Conservation (phyloP, 805 yeast genomes). For the Starmerella geochares region DNA sequence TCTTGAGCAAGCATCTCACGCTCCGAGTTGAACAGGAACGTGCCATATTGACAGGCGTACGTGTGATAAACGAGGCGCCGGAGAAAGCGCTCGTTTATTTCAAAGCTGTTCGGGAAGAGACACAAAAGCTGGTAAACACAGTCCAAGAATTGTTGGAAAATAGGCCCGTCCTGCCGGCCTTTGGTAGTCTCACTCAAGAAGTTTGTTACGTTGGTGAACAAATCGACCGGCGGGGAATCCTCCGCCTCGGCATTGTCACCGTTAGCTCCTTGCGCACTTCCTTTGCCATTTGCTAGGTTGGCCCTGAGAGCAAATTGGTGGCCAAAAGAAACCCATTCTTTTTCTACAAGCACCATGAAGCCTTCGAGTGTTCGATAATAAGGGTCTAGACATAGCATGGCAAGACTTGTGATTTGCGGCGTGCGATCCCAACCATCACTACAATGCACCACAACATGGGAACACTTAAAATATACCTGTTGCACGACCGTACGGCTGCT, state of each 20-base stretch:
- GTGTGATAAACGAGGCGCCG: slow-evolving; percentile 77
- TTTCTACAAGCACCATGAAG: slow-evolving; percentile 72
- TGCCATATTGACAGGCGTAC: slow-evolving; percentile 91
- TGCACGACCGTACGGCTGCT: slow-evolving; percentile 70
- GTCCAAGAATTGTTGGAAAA: slow-evolving; percentile 89
- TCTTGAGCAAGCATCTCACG: slow-evolving; percentile 43
- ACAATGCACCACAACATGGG: slow-evolving; percentile 82
- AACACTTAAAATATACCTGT: slow-evolving; percentile 70
- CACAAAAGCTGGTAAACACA: slow-evolving; percentile 68
- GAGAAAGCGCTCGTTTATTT: slow-evolving; percentile 79
- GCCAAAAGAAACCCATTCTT: slow-evolving; percentile 94
- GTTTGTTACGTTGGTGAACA: slow-evolving; percentile 41
- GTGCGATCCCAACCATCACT: slow-evolving; percentile 99
- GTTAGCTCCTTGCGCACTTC: background rate
- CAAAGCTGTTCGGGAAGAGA: slow-evolving; percentile 65
- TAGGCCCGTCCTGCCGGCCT: slow-evolving; percentile 58
- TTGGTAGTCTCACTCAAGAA: slow-evolving; percentile 25
- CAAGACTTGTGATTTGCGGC: slow-evolving; percentile 72
- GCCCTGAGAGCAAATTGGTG: slow-evolving; percentile 71
- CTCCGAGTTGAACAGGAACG: slow-evolving; percentile 72
- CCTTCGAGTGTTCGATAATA: slow-evolving; percentile 81
- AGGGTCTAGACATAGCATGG: slow-evolving; percentile 84
- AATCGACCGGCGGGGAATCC: slow-evolving; percentile 31
- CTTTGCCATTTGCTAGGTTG: slow-evolving; percentile 8
- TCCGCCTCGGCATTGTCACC: slow-evolving; percentile 1